Base-by-base conservation (phyloP, 2,329 filamentous ascomycete genomes). In the Pseudogymnoascus sp. region DNA sequence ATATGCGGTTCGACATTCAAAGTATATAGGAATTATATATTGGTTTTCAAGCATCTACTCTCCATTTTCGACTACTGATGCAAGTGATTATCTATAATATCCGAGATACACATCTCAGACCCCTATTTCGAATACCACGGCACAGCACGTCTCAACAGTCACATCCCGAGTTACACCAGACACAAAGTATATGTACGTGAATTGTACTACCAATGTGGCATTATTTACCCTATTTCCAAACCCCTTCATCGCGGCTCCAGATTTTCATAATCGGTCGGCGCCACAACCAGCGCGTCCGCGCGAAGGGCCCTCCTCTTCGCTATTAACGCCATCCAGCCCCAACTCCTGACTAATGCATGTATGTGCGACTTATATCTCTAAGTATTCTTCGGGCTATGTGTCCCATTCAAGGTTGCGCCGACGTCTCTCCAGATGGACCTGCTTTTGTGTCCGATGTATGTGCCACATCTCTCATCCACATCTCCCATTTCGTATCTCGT, bases 401-500 rank as follows among this genome's bases (percentile, higher is more conserved):
- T 4, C n/a, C 11, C 49, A 1, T 19, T 55, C 49, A 55, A 12
- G 25, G 25, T 2, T 55, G 49, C 16, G 28, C 49, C 16, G 49
- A 33, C 5, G 49, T 61, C 42, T 58, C 60, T 16, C 45, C 33
- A 19, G 28, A 45, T 25, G 38, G 22, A n/a, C 60, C 12, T 23
- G 3, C n/a, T 38, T 35, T 35, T 19, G 30, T 28, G 14, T 42
- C 22, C 39, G 65, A 25, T 63, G 62, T 52, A 63, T 69, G 42
- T 14, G 67, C 64, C 38, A 68, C 68, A 65, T 72, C 68, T 59
- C 67, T 63, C 70, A 71, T 72, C 70, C 69, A 70, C 23, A 64
- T 67, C 28, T 70, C 67, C 70, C 71, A 72, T 62, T 69, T 66
- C 25, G 62, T 55, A 58, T 71, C 68, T 49, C 33, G 58, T 33